A percentile compares a stretch with the other conserved stretches of the same genome.
Conservation (phyloP, 768 basidiomycete genomes). For the Rhizopogon vesiculosus region DNA sequence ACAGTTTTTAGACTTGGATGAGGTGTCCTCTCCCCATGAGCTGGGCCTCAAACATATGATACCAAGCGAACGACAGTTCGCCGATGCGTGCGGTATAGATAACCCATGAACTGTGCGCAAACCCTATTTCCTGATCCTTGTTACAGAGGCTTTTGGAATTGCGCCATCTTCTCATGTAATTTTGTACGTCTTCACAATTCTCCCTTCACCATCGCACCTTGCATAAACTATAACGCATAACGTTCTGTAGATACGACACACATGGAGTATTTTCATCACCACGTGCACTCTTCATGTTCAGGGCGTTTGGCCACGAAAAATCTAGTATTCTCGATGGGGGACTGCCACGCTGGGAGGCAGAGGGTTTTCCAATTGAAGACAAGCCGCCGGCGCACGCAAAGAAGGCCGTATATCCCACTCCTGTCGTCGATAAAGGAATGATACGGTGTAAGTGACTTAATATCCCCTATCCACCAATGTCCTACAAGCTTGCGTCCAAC, state of each 20-base stretch:
- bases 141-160: conserved; percentile 67
- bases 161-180: conserved; percentile 73
- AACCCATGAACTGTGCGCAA: not conserved
- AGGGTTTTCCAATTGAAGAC: conserved; percentile 52
- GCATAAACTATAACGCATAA: conserved; percentile 6
- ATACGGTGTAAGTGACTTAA: conserved; percentile 38
- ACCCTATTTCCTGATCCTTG: conserved; percentile 3
- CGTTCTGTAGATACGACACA: conserved; percentile 68
- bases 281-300: conserved; percentile 91
- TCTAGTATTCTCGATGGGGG: conserved; percentile 94
- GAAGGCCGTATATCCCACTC: conserved; percentile 44
- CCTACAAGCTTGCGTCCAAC: conserved; percentile 11
- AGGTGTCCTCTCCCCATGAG: conserved; percentile 66
- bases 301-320: conserved; percentile 81
- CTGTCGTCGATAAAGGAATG: conserved; percentile 42
- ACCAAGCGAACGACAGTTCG: conserved; percentile 68
- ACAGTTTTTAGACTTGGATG: conserved; percentile 75
- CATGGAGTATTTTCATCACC: conserved; percentile 91
- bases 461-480: conserved; percentile 28
- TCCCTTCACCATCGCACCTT: conserved; percentile 1
- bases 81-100: conserved; percentile 71
- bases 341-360: conserved; percentile 73
- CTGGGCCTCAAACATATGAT: conserved; percentile 94
- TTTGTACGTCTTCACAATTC: conserved; percentile 42
- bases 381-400: conserved; percentile 18